These are phyloP conservation scores for Rhizopogon hawkerae DNA, from an alignment of 1,284 basidiomycete genomes.

Conservation along the genomic window DNA sequence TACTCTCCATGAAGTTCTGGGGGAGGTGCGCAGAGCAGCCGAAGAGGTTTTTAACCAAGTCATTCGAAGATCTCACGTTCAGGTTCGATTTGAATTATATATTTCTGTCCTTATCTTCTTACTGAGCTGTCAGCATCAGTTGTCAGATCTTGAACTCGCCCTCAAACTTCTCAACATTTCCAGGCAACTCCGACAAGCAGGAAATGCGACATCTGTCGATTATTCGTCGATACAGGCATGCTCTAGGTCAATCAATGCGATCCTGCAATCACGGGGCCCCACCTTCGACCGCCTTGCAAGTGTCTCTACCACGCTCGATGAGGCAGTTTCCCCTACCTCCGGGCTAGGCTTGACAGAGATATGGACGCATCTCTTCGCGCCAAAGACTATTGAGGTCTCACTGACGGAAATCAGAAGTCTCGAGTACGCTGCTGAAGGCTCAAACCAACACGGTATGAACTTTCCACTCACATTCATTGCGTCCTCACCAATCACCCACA, in stretches of 20 bases:
- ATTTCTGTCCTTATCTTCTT: conserved; percentile 10
- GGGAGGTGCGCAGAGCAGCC: conserved; percentile 15
- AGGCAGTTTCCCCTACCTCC: conserved; percentile 39
- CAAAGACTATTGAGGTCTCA: conserved; percentile 11
- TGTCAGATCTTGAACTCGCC: conserved; percentile 17
- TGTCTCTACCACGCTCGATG: conserved; percentile 29
- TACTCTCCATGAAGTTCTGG: conserved; percentile 19
- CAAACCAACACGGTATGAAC: background rate
- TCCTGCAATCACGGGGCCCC: conserved; percentile 28
- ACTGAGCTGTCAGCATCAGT: background rate
- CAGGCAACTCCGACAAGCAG: conserved; percentile 27
- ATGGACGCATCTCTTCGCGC: conserved; percentile 39
- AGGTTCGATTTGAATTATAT: conserved; percentile 3
- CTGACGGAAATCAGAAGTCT: conserved; percentile 17
- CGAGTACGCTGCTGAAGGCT: conserved; percentile 1
- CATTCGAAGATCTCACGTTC: conserved; percentile 14
- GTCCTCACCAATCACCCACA: background rate
- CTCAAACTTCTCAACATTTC: conserved; percentile 31
- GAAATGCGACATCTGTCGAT: conserved; percentile 29
- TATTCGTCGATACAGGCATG: conserved; percentile 42
- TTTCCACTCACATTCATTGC: background rate
- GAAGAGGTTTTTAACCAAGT: conserved; percentile 15
- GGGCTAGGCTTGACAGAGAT: conserved; percentile 51
- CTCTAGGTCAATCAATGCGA: conserved; percentile 34
- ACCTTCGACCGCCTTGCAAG: conserved; percentile 26